Base-by-base conservation (phyloP, 768 basidiomycete genomes). In the Boletellus ananiceps region DNA sequence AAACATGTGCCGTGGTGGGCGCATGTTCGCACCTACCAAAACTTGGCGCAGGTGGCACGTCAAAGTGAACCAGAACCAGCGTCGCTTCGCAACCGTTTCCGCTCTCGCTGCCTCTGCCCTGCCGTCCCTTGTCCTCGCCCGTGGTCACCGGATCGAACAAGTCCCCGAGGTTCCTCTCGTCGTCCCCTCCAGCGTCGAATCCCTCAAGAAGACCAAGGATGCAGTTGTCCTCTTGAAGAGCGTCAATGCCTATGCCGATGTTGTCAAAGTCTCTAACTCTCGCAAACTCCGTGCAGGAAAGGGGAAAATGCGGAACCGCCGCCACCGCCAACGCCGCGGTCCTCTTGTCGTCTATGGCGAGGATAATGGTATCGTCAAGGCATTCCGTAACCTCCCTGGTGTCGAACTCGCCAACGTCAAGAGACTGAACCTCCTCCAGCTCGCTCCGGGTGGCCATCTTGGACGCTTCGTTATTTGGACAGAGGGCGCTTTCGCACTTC, bases 1-100 rank as follows among this genome's bases (percentile, higher is more conserved):
- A 67, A 98, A 98, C 88, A 98, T 99, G 96, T 98, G 95, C 81
- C 90, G 96, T 73, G 95, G 96, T 68, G 96, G 96, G 78, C 93
- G 96, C 69, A 98, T 99, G 96, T 98, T 99, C 74, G 95, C 95
- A 25, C 96, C 96, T 15, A 98, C 95, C 75, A 97, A 96, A 80
- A 90, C 84, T 68, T 98, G 94, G 95, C 88, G 95, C 75, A 94
- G 85, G 72, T 99, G 96, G 96, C 96, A 99, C 76, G 89, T 98
- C 78, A 99, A 97, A 79, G 90, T 97, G 54, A 94, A 94, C 85
- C 90, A 93, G 80, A 95, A 94, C 82, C 94, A 98, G 75, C 90
- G 90, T 70, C 89, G 96, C 57, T 99, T 93, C 71, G 96, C 96
- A 48, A 84, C 90, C 55, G 95, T 98, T 59, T 97, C 96, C 55